A percentile compares a stretch with the other conserved stretches of the same genome.
phyloP scores from a whole-genome alignment of 2,329 filamentous ascomycete species.

The Scopulariopsis brevicaulis region DNA sequence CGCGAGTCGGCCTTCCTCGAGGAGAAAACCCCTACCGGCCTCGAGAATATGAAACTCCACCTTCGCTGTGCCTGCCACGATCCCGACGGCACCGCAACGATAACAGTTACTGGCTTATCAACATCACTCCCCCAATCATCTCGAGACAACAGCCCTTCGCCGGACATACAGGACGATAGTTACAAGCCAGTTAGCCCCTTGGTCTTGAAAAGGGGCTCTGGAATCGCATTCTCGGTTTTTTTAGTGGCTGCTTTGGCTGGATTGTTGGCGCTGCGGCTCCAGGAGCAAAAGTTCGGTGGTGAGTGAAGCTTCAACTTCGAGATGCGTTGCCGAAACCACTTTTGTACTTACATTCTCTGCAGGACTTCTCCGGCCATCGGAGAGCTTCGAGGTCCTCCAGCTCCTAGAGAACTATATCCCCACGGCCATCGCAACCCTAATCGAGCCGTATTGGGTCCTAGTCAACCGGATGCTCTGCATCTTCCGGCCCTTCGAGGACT shows the following conservation, averaged over 20 bases:
- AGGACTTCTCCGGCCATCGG: slow-evolving; percentile 18
- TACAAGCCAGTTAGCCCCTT: slow-evolving; percentile 13
- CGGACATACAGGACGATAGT: not conserved
- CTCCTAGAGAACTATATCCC: slow-evolving; percentile 38
- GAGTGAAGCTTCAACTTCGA: not conserved
- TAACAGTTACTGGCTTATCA: not conserved
- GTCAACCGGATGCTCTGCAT: slow-evolving; percentile 41
- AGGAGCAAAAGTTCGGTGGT: slow-evolving; percentile 12
- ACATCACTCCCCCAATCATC: not conserved
- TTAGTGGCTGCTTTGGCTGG: slow-evolving; percentile 8
- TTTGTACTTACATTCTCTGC: not conserved
- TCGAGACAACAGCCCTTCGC: not conserved
- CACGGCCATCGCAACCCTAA: slow-evolving; percentile 37
- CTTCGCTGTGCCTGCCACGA: slow-evolving; percentile 7
- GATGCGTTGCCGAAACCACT: not conserved
- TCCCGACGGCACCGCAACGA: not conserved
- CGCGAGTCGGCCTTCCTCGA: not conserved
- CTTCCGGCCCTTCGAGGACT: slow-evolving; percentile 40
- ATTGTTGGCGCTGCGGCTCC: slow-evolving; percentile 13
- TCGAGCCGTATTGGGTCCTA: slow-evolving; percentile 45
- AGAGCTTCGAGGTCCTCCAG: slow-evolving; percentile 21
- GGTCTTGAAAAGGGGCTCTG: slow-evolving; percentile 9
- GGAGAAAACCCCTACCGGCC: not conserved
- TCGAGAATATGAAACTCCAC: not conserved
- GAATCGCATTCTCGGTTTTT: slow-evolving; percentile 7